Base-by-base conservation (phyloP, 768 basidiomycete species). In the Psilocybe cubensis region DNA sequence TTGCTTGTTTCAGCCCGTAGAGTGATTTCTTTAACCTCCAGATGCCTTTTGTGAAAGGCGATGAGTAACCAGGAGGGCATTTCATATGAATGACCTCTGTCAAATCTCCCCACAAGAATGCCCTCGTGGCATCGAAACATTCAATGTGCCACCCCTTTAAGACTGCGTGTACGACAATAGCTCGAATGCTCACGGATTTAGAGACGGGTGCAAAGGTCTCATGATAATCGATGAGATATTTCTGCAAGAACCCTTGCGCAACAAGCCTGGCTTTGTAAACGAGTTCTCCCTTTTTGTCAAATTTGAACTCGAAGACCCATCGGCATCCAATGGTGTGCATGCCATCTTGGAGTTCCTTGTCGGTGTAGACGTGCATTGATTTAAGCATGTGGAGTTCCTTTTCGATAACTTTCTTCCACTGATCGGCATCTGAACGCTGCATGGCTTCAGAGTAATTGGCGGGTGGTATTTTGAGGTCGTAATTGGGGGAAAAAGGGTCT, bases 131-230 rank as follows among this genome's bases (percentile, higher is more conserved):
- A 48, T 62, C 57, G 33, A 61, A 57, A 14, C 48, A 43, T 21
- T 61, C 45, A 24, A 61, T 46, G 4, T 43, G 43, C 60, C 56
- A 57, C 28, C 57, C 54, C 1, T 59, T 11, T 12, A 27, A 18
- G 45, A 75, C 71, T 4, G 74, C 70, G 40, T 75, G 20, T 3
- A 62, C 58, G 20, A 63, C 38, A 14, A 56, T 50, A 10, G 44
- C 35, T 1, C 67, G 58, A 10, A 73, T 55, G 3, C 65, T 63
- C 0, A 54, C 62, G 3, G 68, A 57, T 12, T 59, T 58, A 0
- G 66, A 64, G 0, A 74, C 65, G 0, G 77, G 76, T 0, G 72
- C 62, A 45, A 67, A 76, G 0, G 74, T 78, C 9, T n/a, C n/a
- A n/a, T n/a, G n/a, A n/a, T n/a, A n/a, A n/a, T n/a, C n/a, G n/a